Percentiles rank a stretch among this genome's conserved stretches.
Evolutionary conservation across 345 rosid species (phyloP).

Genomic region (Syzygium aromaticum): DNA sequence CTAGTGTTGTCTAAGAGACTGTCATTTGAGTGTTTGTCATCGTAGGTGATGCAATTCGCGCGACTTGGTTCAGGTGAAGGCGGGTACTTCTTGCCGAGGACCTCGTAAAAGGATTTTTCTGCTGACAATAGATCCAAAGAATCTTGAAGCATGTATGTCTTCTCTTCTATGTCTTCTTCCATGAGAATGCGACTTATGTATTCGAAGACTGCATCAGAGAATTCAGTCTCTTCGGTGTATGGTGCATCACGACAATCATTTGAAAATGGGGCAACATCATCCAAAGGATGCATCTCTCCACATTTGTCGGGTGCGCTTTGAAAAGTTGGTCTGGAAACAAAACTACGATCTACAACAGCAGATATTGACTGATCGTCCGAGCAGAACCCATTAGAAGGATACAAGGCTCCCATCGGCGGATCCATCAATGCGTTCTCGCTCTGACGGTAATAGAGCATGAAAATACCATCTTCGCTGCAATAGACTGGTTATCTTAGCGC

Average conservation of each 20-base stretch:
- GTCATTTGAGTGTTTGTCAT: background rate
- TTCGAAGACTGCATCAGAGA: conserved; percentile 43
- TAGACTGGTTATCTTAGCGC: background rate
- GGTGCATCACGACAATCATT: background rate
- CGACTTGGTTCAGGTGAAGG: conserved; percentile 17
- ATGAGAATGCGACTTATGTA: conserved; percentile 71
- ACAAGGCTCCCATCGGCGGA: background rate
- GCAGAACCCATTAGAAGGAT: background rate
- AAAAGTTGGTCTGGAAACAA: background rate
- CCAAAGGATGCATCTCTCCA: background rate
- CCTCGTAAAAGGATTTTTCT: conserved; percentile 60
- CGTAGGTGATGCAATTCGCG: background rate
- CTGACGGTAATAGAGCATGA: background rate
- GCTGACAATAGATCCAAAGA: conserved; percentile 68
- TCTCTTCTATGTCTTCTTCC: conserved; percentile 66
- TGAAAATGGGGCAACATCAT: background rate
- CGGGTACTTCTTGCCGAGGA: conserved; percentile 48
- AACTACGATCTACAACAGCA: background rate
- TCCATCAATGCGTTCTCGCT: background rate
- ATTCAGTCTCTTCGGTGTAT: conserved; percentile 30
- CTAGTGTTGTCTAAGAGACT: background rate
- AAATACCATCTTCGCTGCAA: background rate
- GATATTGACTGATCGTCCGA: background rate
- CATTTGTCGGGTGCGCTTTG: background rate
- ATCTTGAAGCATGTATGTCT: conserved; percentile 51